Conservation (phyloP, 768 basidiomycete species). For the Gyrodon lividus region DNA sequence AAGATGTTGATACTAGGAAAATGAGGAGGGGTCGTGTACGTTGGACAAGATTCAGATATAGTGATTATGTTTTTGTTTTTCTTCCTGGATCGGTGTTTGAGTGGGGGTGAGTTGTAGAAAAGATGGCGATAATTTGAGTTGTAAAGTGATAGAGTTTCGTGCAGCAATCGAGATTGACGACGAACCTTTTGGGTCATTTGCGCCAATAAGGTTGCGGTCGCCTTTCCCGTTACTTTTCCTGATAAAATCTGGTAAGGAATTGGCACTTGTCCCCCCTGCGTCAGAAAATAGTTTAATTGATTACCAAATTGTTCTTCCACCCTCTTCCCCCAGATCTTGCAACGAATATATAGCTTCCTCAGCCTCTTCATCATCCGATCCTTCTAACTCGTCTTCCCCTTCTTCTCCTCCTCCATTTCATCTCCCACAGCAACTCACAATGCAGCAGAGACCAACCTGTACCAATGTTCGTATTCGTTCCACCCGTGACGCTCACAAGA, state of each 20-base stretch:
- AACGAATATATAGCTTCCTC: conserved; percentile 31
- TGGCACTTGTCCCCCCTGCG: conserved; percentile 18
- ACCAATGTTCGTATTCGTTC: conserved; percentile 73
- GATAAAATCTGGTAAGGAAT: conserved; percentile 23
- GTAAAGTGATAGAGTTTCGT: conserved; percentile 55
- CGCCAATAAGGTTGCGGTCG: conserved; percentile 38
- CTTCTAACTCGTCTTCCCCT: conserved; percentile 12
- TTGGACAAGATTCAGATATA: not conserved
- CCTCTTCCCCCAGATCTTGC: conserved; percentile 30
- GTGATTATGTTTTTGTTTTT: not conserved
- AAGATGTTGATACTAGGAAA: too few relatives aligned
- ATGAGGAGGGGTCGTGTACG: not conserved
- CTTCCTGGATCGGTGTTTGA: conserved; percentile 6
- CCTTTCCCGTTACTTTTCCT: conserved; percentile 27
- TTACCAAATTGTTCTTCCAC: conserved; percentile 30
- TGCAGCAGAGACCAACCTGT: conserved; percentile 71
- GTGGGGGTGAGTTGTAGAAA: not conserved
- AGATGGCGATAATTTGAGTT: conserved; percentile 38
- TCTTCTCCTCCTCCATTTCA: conserved; percentile 8
- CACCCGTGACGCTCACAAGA: conserved; percentile 74
- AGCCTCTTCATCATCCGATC: conserved; percentile 18
- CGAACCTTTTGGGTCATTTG: conserved; percentile 39
- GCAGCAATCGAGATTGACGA: conserved; percentile 43
- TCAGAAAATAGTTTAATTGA: conserved; percentile 38
- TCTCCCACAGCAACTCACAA: conserved; percentile 26